Evolutionary conservation across 768 basidiomycete genomes (phyloP).

Genomic region (Lanmaoa rubissima): DNA sequence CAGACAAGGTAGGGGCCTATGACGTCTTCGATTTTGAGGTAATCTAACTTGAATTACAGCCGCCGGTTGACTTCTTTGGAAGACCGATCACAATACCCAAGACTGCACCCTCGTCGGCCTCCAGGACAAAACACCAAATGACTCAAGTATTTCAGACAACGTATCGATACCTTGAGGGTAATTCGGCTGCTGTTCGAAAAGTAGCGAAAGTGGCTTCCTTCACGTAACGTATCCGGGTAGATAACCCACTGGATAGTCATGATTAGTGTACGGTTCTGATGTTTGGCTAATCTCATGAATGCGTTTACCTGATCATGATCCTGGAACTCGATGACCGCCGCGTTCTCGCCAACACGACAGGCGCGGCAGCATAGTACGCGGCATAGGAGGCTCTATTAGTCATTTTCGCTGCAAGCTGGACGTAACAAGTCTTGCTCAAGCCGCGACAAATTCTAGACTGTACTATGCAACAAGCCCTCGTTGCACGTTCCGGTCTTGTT

Average conservation of each 20-base stretch:
- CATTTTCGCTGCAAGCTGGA: constrained; percentile 1
- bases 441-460: background rate
- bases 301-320: background rate
- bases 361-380: background rate
- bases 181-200: constrained; percentile 89
- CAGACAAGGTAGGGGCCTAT: constrained; percentile 54
- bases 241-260: background rate
- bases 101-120: constrained; percentile 31
- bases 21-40: background rate
- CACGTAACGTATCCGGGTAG: constrained; percentile 41
- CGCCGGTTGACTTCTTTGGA: constrained; percentile 95
- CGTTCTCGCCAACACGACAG: background rate
- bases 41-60: constrained; percentile 41
- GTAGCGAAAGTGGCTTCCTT: constrained; percentile 79
- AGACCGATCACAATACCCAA: constrained; percentile 58
- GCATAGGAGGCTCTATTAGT: background rate
- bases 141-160: constrained; percentile 59
- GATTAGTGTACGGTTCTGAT: background rate
- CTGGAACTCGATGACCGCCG: background rate
- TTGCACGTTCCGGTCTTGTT: background rate
- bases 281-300: background rate
- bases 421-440: constrained; percentile 9
- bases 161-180: constrained; percentile 86
- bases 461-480: background rate
- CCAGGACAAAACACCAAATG: constrained; percentile 35